These are phyloP conservation scores for Colletotrichum endophyticum DNA, from an alignment of 2,329 filamentous ascomycete genomes.

Conservation along the genomic window DNA sequence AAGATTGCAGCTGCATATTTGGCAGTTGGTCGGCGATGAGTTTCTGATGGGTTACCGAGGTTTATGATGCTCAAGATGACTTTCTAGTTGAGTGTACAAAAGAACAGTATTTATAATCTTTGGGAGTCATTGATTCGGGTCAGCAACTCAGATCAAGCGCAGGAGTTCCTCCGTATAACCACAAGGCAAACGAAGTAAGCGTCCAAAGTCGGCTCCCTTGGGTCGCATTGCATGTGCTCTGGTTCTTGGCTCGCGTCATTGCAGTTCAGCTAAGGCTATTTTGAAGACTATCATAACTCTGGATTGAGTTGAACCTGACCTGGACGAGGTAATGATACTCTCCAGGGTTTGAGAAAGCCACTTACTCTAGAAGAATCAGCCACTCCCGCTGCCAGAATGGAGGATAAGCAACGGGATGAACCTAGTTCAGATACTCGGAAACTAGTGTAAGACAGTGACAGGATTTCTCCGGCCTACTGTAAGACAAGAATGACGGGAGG, in stretches of 20 bases:
- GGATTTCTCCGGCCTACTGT: not conserved
- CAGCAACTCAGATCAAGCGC: not conserved
- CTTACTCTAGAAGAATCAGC: not conserved
- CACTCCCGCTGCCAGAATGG: not conserved
- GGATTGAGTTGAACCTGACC: not conserved
- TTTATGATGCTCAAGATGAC: not conserved
- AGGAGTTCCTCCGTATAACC: not conserved
- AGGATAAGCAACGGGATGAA: not conserved
- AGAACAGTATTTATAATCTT: not conserved
- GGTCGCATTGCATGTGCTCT: not conserved
- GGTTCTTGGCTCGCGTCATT: not conserved
- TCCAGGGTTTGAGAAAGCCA: not conserved
- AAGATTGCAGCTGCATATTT: not conserved
- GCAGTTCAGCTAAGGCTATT: not conserved
- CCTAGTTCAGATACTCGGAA: not conserved
- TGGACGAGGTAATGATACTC: not conserved
- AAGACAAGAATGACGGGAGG: not conserved
- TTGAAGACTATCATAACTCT: not conserved
- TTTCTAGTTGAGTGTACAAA: not conserved
- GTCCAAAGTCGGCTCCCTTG: not conserved
- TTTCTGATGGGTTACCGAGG: not conserved
- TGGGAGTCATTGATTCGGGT: not conserved
- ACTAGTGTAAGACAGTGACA: not conserved
- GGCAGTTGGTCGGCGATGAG: not conserved
- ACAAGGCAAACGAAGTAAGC: not conserved